Evolutionary conservation across 306 rosid genomes (phyloP).

Genomic region (Prunus armeniaca): DNA sequence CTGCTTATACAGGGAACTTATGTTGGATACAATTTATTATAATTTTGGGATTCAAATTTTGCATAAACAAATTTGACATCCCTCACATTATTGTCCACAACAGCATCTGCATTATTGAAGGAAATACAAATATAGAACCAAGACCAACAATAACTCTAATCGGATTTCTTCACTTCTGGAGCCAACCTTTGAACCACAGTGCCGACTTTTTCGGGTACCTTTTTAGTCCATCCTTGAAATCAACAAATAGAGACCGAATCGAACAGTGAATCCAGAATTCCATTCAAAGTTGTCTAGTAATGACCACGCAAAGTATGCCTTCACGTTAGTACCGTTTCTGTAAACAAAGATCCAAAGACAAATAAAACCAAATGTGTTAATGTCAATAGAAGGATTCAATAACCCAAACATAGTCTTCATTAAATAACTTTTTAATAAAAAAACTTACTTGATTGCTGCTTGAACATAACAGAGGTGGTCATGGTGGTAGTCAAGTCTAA

Average conservation of each 20-base stretch:
- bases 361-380: neutral
- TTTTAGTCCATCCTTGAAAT: conserved; percentile 44
- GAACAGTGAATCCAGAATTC: conserved; percentile 44
- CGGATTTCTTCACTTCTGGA: conserved; percentile 9
- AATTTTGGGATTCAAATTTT: too few species aligned
- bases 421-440: neutral
- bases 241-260: conserved; percentile 61
- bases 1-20: too few species aligned
- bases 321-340: conserved; percentile 54
- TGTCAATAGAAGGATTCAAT: neutral
- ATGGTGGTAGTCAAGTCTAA: conserved; percentile 41
- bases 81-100: too few species aligned
- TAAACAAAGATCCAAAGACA: neutral
- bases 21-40: too few species aligned
- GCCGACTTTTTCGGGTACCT: conserved; percentile 62
- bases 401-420: neutral
- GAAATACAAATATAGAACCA: too few species aligned
- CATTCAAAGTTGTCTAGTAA: conserved; percentile 66
- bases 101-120: neutral
- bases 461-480: conserved; percentile 41
- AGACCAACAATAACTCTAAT: neutral
- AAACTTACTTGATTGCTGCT: conserved; percentile 48
- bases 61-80: too few species aligned
- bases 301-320: conserved; percentile 72
- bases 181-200: conserved; percentile 57